Evolutionary conservation across 129 eudicot species (phyloP).

Genomic region (Escallonia herrerae): DNA sequence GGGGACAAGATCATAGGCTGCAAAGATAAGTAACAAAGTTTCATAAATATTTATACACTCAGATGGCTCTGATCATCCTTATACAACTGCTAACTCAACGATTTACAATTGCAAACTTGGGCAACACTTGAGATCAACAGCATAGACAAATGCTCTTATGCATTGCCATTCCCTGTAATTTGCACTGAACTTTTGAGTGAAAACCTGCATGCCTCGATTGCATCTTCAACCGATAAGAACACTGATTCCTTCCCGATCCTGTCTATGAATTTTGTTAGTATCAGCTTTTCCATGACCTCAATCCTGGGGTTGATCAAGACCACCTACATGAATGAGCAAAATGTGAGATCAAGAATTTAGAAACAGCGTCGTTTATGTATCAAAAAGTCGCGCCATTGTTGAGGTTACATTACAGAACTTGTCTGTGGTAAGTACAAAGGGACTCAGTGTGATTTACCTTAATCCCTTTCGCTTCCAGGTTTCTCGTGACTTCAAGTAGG

Average conservation of each 20-base stretch:
- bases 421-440: no score
- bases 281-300: conserved; percentile 79
- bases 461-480: conserved; percentile 42
- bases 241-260: conserved; percentile 57
- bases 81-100: no score
- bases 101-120: no score
- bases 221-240: conserved; percentile 70
- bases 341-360: no score
- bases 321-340: conserved; percentile 30
- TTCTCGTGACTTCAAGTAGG: conserved; percentile 49
- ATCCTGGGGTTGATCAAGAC: conserved; percentile 68
- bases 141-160: not conserved
- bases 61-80: no score
- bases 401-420: no score
- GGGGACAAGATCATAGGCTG: no score
- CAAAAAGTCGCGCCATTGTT: not conserved
- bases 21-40: no score
- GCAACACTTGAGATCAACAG: no score
- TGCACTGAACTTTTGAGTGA: conserved; percentile 27
- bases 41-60: no score
- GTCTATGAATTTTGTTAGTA: conserved; percentile 50
- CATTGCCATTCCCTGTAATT: not conserved
- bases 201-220: conserved; percentile 54
- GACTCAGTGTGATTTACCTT: conserved; percentile 33
- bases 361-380: not conserved